Conservation (phyloP, 108 stramenopile species). For the Epipyxis sp. region DNA sequence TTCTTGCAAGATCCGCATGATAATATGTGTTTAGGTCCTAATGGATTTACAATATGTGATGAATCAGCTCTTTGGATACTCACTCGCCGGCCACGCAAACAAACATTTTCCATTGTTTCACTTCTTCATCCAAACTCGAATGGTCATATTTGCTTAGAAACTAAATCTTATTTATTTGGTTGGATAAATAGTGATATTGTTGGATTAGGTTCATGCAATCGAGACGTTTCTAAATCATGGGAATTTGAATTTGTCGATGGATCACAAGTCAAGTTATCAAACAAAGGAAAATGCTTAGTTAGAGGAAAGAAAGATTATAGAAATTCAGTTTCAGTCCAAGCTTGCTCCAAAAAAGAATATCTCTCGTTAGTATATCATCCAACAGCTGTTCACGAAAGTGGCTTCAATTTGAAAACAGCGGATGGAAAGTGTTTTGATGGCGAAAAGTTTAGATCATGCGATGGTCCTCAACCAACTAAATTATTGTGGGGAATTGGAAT, state of each 20-base stretch:
- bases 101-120: conserved; percentile 22
- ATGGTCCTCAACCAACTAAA: not conserved
- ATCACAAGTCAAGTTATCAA: not conserved
- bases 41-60: conserved; percentile 30
- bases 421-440: conserved; percentile 32
- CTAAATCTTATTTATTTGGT: conserved; percentile 3
- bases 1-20: conserved; percentile 27
- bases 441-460: not conserved
- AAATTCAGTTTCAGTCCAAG: conserved; percentile 8
- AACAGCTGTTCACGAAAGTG: conserved; percentile 27
- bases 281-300: not conserved
- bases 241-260: conserved; percentile 16
- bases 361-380: conserved; percentile 14
- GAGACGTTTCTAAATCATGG: conserved; percentile 5
- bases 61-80: conserved; percentile 26
- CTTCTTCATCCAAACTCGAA: not conserved
- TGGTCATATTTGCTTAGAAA: not conserved
- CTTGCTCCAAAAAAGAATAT: not conserved
- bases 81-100: not conserved
- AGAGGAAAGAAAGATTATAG: not conserved
- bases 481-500: conserved; percentile 27
- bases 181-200: not conserved
- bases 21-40: conserved; percentile 31
- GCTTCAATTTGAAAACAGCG: conserved; percentile 23
- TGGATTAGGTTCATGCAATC: not conserved